phyloP scores from a whole-genome alignment of 352 stramenopile species.

The Phytophthora palmivora region DNA sequence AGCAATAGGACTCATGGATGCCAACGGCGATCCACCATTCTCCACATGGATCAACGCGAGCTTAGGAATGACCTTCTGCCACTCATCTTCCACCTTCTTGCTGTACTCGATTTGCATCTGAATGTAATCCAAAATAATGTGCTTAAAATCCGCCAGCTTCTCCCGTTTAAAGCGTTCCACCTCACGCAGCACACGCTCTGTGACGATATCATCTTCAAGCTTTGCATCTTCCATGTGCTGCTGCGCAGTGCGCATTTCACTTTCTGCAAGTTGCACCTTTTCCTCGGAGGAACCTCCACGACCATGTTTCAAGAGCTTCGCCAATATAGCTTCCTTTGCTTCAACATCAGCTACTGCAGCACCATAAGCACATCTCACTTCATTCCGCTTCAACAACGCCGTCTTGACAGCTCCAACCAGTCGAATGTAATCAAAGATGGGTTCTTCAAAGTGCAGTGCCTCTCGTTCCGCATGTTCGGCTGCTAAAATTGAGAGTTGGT shows the following conservation, averaged over 20 bases:
- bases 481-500: slow-evolving; percentile 92
- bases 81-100: slow-evolving; percentile 90
- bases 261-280: slow-evolving; percentile 90
- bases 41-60: slow-evolving; percentile 81
- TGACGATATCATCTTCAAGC: slow-evolving; percentile 95
- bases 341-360: slow-evolving; percentile 90
- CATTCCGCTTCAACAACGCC: slow-evolving; percentile 92
- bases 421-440: slow-evolving; percentile 97
- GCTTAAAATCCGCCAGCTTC: slow-evolving; percentile 95
- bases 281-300: slow-evolving; percentile 64
- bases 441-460: slow-evolving; percentile 94
- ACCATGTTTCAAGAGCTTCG: slow-evolving; percentile 68
- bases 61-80: slow-evolving; percentile 79
- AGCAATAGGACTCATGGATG: slow-evolving; percentile 49
- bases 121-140: slow-evolving; percentile 97
- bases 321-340: slow-evolving; percentile 65
- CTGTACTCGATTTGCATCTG: slow-evolving; percentile 98
- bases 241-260: slow-evolving; percentile 80
- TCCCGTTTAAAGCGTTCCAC: slow-evolving; percentile 97
- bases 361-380: slow-evolving; percentile 91
- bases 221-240: slow-evolving; percentile 89
- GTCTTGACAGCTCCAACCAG: slow-evolving; percentile 96
- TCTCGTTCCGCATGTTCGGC: slow-evolving; percentile 94
- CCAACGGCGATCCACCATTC: slow-evolving; percentile 34
- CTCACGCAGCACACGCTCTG: slow-evolving; percentile 94